Evolutionary conservation across 768 basidiomycete genomes (phyloP).

Genomic region (Auricularia heimuer): DNA sequence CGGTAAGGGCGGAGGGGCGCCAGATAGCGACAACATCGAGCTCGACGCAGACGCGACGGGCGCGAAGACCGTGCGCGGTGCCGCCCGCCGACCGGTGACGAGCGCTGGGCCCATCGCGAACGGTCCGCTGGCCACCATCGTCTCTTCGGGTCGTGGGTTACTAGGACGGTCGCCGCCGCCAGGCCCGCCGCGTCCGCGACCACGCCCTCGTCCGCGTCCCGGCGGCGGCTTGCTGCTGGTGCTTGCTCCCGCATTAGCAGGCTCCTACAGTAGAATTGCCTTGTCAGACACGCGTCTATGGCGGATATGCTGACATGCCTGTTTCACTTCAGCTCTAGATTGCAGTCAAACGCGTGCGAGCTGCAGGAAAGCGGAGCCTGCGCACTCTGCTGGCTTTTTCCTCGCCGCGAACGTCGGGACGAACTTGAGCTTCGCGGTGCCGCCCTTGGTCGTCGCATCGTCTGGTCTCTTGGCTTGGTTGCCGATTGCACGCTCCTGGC

Average conservation of each 20-base stretch:
- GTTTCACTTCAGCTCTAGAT: conserved; percentile 3
- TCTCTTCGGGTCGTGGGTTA: conserved; percentile 34
- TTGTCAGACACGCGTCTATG: not conserved
- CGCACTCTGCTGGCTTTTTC: conserved; percentile 67
- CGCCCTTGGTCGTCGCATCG: not conserved
- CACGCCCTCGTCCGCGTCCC: conserved; percentile 34
- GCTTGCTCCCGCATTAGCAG: conserved; percentile 17
- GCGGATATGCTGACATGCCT: not conserved
- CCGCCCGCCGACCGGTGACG: conserved; percentile 38
- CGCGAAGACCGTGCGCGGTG: conserved; percentile 48
- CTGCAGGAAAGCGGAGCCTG: conserved; percentile 14
- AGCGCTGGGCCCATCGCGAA: conserved; percentile 80
- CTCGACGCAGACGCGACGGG: conserved; percentile 33
- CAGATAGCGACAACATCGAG: conserved; percentile 31
- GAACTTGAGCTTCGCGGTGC: conserved; percentile 28
- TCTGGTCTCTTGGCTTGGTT: conserved; percentile 4
- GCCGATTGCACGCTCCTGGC: conserved; percentile 20
- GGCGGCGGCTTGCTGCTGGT: conserved; percentile 13
- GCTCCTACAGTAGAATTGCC: conserved; percentile 27
- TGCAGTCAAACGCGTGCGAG: conserved; percentile 4
- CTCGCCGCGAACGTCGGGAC: conserved; percentile 66
- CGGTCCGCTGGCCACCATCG: conserved; percentile 81
- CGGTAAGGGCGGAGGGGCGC: conserved; percentile 31
- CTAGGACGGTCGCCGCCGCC: conserved; percentile 38
- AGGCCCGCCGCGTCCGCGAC: conserved; percentile 36